These are phyloP conservation scores for Blastomyces parvus DNA, from an alignment of 2,329 filamentous ascomycete species.

Conservation along the genomic window DNA sequence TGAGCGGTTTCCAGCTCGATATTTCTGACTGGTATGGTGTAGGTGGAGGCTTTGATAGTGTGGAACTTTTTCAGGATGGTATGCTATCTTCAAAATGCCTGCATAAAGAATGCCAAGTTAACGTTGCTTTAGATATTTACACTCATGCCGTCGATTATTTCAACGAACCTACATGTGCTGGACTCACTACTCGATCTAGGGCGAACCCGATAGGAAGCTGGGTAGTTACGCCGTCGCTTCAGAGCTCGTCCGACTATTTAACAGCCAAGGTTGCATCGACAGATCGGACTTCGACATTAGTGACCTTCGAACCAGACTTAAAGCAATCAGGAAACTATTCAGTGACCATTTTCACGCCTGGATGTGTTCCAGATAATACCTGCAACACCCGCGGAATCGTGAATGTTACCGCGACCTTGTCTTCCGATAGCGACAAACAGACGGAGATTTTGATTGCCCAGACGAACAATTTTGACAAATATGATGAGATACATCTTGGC, in stretches of 20 bases:
- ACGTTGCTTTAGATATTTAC: slow-evolving; percentile 51
- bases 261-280: slow-evolving; percentile 55
- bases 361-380: slow-evolving; percentile 69
- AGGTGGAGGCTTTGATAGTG: slow-evolving; percentile 74
- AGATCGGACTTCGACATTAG: slow-evolving; percentile 50
- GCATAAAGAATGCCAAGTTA: background rate
- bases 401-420: slow-evolving; percentile 67
- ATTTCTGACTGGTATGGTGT: slow-evolving; percentile 78
- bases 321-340: slow-evolving; percentile 85
- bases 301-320: slow-evolving; percentile 77
- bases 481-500: slow-evolving; percentile 82
- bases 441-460: slow-evolving; percentile 63
- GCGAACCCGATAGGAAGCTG: slow-evolving; percentile 66
- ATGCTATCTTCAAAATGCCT: slow-evolving; percentile 20
- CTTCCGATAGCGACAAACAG: slow-evolving; percentile 38
- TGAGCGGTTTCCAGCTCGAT: slow-evolving; percentile 77
- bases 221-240: slow-evolving; percentile 55
- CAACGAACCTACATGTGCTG: slow-evolving; percentile 76
- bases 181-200: slow-evolving; percentile 53
- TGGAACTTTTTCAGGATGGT: slow-evolving; percentile 75
- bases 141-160: slow-evolving; percentile 77
- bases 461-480: slow-evolving; percentile 94
- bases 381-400: slow-evolving; percentile 70
- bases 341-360: slow-evolving; percentile 84
- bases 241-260: slow-evolving; percentile 65